Evolutionary conservation across 345 rosid genomes (phyloP).

Genomic region (Syzygium aromaticum): DNA sequence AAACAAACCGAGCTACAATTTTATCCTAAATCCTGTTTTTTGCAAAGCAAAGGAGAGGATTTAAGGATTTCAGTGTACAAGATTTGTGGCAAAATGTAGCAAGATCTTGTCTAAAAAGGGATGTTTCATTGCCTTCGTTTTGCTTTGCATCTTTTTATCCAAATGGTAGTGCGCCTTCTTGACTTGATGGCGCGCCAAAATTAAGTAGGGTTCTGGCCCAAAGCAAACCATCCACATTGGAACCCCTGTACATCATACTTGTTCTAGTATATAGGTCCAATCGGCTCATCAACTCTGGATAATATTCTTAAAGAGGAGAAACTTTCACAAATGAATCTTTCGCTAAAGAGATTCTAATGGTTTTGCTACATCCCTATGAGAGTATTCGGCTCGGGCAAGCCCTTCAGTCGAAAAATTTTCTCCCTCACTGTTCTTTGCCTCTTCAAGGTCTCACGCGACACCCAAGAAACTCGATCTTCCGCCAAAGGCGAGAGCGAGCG

Average conservation of each 20-base stretch:
- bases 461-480: neutral
- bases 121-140: neutral
- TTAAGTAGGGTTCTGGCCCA: neutral
- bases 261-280: neutral
- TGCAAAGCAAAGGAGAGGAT: neutral
- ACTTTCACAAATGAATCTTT: neutral
- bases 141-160: neutral
- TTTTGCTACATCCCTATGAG: neutral
- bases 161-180: neutral
- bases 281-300: neutral
- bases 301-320: neutral
- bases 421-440: neutral
- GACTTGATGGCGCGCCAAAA: neutral
- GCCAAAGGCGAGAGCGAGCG: neutral
- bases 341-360: neutral
- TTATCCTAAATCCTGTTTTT: neutral
- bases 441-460: neutral
- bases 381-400: neutral
- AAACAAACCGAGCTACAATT: neutral
- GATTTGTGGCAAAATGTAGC: accelerated
- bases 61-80: neutral
- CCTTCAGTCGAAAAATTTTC: neutral
- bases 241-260: neutral
- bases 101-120: neutral
- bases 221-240: neutral